phyloP scores from a whole-genome alignment of 106 monocot species.

The Dendrobium catenatum region DNA sequence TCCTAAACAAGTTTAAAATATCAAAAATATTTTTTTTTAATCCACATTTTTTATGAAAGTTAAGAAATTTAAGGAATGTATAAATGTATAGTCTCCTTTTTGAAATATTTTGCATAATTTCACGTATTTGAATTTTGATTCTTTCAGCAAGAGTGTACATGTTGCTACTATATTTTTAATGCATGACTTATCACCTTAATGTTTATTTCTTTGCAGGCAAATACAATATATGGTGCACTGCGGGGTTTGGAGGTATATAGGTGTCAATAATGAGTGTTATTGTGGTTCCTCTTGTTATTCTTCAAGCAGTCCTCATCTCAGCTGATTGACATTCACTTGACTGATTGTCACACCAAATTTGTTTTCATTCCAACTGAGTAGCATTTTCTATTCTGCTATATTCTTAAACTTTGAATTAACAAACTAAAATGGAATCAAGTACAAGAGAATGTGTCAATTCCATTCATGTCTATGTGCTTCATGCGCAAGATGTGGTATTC shows the following conservation, averaged over 20 bases:
- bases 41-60: too few relatives aligned
- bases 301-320: neutral
- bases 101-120: neutral
- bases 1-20: too few relatives aligned
- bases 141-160: neutral
- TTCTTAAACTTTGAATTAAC: neutral
- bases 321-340: neutral
- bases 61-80: too few relatives aligned
- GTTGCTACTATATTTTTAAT: neutral
- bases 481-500: neutral
- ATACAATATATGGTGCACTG: slow-evolving; percentile 79
- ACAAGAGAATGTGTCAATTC: neutral
- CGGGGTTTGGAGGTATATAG: slow-evolving; percentile 81
- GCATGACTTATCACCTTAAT: neutral
- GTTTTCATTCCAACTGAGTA: neutral
- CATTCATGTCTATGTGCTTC: neutral
- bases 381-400: neutral
- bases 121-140: neutral
- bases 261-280: neutral
- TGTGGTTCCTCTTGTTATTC: slow-evolving; percentile 2
- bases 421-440: neutral
- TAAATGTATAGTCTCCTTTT: neutral
- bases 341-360: neutral
- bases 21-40: too few relatives aligned
- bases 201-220: slow-evolving; percentile 51